These are phyloP conservation scores for Arabidopsis suecica DNA, from an alignment of 345 rosid genomes.

Conservation along the genomic window DNA sequence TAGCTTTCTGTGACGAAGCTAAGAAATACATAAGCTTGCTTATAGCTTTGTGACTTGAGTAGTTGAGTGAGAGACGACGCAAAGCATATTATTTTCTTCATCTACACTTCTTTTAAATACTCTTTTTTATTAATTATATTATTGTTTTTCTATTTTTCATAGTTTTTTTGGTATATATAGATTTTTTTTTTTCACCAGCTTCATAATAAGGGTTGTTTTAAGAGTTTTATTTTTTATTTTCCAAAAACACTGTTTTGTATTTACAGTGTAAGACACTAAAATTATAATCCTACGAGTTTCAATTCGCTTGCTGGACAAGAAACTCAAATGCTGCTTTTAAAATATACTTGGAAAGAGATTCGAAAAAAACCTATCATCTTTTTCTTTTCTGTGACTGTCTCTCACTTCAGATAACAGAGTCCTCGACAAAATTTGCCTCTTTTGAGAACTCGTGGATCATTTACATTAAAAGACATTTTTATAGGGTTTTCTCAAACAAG, in stretches of 20 bases:
- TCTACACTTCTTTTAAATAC: conserved; percentile 66
- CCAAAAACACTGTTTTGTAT: no score
- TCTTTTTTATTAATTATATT: not conserved
- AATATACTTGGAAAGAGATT: not conserved
- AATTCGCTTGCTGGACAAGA: conserved; percentile 24
- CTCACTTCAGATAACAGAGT: not conserved
- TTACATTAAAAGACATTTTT: conserved; percentile 19
- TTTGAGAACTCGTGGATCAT: conserved; percentile 23
- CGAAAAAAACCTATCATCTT: not conserved
- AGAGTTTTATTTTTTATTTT: no score
- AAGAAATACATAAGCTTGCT: conserved; percentile 33
- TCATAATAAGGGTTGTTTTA: no score
- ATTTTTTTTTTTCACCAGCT: no score
- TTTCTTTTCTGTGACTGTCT: not conserved
- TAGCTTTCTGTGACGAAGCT: conserved; percentile 13
- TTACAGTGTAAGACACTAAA: no score
- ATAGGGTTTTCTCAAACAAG: conserved; percentile 6
- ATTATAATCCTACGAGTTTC: no score
- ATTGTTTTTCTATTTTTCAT: not conserved
- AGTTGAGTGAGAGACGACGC: conserved; percentile 16
- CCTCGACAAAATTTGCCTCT: not conserved
- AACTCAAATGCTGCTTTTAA: not conserved
- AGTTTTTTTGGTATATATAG: not conserved
- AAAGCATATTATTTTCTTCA: conserved; percentile 62
- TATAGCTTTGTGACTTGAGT: conserved; percentile 40